Base-by-base conservation (phyloP, 352 stramenopile species). In the Pythium volutum region DNA sequence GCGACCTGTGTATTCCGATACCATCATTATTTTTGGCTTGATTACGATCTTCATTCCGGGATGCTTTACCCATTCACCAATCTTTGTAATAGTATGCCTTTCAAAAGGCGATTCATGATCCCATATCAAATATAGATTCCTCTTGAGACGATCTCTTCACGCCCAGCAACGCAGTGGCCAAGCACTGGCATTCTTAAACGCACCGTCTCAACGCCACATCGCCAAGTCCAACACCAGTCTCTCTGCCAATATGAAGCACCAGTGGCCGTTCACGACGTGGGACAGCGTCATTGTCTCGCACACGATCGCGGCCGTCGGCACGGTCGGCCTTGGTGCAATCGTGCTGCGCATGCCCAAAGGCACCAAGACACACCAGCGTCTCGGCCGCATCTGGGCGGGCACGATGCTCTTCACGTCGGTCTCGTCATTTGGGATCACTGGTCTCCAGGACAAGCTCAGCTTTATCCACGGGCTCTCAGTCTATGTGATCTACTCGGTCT, bases 391-490 rank as follows among this genome's bases (percentile, higher is more conserved):
- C 12, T 66, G 59, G 59, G 49, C 59, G 7, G 50, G 49, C 15
- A n/a, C 39, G 4, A 66, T 66, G 59, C 27, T 59, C 29, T 47
- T 36, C 23, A 59, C 59, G 20, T 51, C 34, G 4, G 12, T 66
- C 25, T 59, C 59, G 20, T 66, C 59, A 2, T 66, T 55, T 34
- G 59, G 49, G 3, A 57, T 64, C 33, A 29, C 16, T 5, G 39
- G 55, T 4, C 16, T 47, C 12, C 29, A 53, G 15, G 11, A 29
- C 29, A 16, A 31, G 12, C 34, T 58, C 5, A 38, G 27, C 31
- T 41, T 53, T 27, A 52, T 66, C 38, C 59, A 59, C 50, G 49
- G 41, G 4, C 42, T 59, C 8, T 66, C 59, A 27, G 47, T 49
- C 22, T 23, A 46, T 16, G 56, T 54, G 0, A 25, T 66, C 39